Evolutionary conservation across 139 green algal genomes (phyloP).

Genomic region (Marvania coccoides): DNA sequence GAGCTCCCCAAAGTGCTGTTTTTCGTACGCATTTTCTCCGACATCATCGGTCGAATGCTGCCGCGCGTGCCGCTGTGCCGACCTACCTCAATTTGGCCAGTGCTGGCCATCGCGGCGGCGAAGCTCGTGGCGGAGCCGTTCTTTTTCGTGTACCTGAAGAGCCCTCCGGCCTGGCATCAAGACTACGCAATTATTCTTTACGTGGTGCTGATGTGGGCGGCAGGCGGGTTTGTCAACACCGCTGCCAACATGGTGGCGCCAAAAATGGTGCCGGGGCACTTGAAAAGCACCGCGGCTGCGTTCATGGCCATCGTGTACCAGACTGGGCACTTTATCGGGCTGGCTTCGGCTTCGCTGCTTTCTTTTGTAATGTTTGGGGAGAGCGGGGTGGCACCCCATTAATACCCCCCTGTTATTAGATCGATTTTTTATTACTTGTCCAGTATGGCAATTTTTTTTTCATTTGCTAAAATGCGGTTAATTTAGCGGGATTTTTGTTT

Average conservation of each 20-base stretch:
- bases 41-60: conserved; percentile 56
- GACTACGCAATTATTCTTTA: conserved; percentile 38
- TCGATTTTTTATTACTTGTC: not conserved
- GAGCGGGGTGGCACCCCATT: conserved; percentile 19
- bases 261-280: conserved; percentile 31
- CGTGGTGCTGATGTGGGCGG: conserved; percentile 41
- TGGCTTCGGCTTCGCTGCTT: conserved; percentile 37
- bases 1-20: conserved; percentile 64
- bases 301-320: conserved; percentile 66
- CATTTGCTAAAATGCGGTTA: no score
- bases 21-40: conserved; percentile 60
- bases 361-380: conserved; percentile 35
- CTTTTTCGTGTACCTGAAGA: conserved; percentile 67
- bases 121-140: conserved; percentile 24
- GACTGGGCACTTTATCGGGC: conserved; percentile 43
- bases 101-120: conserved; percentile 27
- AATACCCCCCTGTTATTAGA: not conserved
- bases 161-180: conserved; percentile 15
- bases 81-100: conserved; percentile 15
- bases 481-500: no score
- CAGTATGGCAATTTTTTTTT: not conserved
- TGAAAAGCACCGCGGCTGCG: conserved; percentile 44
- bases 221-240: conserved; percentile 62
- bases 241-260: conserved; percentile 59
- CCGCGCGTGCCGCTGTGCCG: conserved; percentile 39